A percentile compares a stretch with the other conserved stretches of the same genome.
Conservation (phyloP, 202 grass and related monocot genomes). For the Eragrostis tef region DNA sequence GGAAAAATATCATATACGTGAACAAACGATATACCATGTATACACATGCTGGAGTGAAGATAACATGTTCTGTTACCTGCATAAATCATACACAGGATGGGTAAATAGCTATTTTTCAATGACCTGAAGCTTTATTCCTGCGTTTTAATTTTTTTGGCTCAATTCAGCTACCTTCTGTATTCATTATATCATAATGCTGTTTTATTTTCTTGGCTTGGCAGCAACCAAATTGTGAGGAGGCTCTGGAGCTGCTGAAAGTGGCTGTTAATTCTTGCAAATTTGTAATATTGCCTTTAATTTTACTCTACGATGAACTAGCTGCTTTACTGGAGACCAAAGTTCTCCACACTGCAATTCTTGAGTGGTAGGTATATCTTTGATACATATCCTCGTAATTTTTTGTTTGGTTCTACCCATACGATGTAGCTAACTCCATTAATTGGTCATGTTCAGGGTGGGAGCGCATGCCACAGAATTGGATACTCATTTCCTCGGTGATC, state of each 20-base stretch:
- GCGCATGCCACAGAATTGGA: conserved; percentile 74
- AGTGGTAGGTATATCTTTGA: conserved; percentile 62
- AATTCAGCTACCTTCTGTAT: neutral
- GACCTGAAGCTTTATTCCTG: conserved; percentile 22
- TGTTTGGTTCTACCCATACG: conserved; percentile 25
- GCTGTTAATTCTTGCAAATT: conserved; percentile 76
- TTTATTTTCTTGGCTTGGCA: conserved; percentile 49
- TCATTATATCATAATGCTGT: conserved; percentile 35
- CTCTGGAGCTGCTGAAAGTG: conserved; percentile 77
- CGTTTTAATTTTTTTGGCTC: conserved; percentile 19
- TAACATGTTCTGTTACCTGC: conserved; percentile 7
- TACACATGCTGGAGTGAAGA: conserved; percentile 23
- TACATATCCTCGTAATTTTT: conserved; percentile 36
- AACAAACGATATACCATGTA: conserved; percentile 20
- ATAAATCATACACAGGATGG: conserved; percentile 19
- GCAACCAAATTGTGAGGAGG: conserved; percentile 77
- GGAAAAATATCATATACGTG: conserved; percentile 17
- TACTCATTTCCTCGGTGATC: conserved; percentile 76
- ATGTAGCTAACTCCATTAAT: conserved; percentile 29
- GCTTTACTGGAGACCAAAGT: conserved; percentile 61
- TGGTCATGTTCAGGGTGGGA: conserved; percentile 57
- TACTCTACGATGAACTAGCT: conserved; percentile 86
- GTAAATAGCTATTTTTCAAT: neutral
- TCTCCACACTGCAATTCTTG: conserved; percentile 67
- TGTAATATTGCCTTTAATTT: conserved; percentile 62